A percentile compares a stretch with the other conserved stretches of the same genome.
Evolutionary conservation across 805 yeast species (phyloP).

Genomic region (Candida coleopterorum): DNA sequence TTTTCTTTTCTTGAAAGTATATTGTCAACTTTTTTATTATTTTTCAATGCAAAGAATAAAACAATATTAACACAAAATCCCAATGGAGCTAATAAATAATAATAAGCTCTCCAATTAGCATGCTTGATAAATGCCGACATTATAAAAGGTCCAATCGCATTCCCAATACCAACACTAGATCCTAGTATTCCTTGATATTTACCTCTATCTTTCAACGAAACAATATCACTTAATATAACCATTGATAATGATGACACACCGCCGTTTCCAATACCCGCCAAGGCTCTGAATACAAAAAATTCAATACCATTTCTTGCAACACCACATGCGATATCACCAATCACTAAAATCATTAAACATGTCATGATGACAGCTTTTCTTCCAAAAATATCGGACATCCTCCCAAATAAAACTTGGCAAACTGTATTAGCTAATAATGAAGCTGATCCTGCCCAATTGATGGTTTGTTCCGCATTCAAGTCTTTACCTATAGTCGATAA

Average conservation of each 20-base stretch:
- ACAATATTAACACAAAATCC: constrained; percentile 26
- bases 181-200: constrained; percentile 55
- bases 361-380: constrained; percentile 41
- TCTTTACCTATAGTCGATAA: constrained; percentile 44
- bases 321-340: constrained; percentile 47
- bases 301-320: constrained; percentile 45
- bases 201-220: constrained; percentile 49
- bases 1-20: constrained; percentile 28
- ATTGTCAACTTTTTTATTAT: constrained; percentile 20
- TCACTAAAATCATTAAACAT: constrained; percentile 33
- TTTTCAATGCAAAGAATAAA: constrained; percentile 32
- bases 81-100: constrained; percentile 43
- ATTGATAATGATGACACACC: constrained; percentile 47
- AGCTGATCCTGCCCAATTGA: constrained; percentile 59
- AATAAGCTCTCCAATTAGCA: constrained; percentile 49
- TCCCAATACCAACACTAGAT: constrained; percentile 46
- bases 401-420: constrained; percentile 49
- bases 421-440: constrained; percentile 45
- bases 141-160: constrained; percentile 51
- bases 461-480: constrained; percentile 41
- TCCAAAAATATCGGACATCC: constrained; percentile 53
- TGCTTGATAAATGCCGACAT: constrained; percentile 45
- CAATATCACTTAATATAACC: constrained; percentile 52
- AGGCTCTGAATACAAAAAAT: constrained; percentile 47
- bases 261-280: constrained; percentile 54